Conservation (phyloP, 108 stramenopile species). For the Nannochloropsis gaditana region DNA sequence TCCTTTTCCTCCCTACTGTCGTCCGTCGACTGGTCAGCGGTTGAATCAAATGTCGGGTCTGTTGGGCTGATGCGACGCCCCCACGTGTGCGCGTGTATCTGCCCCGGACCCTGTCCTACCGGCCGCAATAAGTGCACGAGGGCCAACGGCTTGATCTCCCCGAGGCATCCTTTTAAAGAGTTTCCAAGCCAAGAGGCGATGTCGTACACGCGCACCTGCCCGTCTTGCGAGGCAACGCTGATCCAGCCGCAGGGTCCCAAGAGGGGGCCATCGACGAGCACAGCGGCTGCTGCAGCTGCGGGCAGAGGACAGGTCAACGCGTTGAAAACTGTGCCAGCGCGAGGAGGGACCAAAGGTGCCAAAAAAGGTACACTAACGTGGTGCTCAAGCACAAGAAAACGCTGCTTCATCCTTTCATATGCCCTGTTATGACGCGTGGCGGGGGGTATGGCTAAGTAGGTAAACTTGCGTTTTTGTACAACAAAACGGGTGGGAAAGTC, state of each 20-base stretch:
- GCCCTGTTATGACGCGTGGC: no score
- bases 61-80: not conserved
- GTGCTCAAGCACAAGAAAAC: not conserved
- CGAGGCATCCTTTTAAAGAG: not conserved
- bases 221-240: not conserved
- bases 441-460: no score
- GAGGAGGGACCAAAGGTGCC: not conserved
- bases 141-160: not conserved
- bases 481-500: no score
- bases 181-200: not conserved
- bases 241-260: not conserved
- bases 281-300: constrained; percentile 6
- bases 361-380: not conserved
- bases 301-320: not conserved
- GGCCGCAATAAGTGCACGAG: constrained; percentile 4
- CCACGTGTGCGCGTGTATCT: not conserved
- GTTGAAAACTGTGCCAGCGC: not conserved
- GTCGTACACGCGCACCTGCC: constrained; percentile 14
- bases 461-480: no score
- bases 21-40: not conserved
- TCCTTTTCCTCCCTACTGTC: not conserved
- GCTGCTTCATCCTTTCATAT: not conserved
- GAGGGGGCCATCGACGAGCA: not conserved
- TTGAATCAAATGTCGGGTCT: no score
- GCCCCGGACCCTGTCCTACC: not conserved